Conservation (phyloP, 371 early-diverging fungal species). For the Mortierella sp. region DNA sequence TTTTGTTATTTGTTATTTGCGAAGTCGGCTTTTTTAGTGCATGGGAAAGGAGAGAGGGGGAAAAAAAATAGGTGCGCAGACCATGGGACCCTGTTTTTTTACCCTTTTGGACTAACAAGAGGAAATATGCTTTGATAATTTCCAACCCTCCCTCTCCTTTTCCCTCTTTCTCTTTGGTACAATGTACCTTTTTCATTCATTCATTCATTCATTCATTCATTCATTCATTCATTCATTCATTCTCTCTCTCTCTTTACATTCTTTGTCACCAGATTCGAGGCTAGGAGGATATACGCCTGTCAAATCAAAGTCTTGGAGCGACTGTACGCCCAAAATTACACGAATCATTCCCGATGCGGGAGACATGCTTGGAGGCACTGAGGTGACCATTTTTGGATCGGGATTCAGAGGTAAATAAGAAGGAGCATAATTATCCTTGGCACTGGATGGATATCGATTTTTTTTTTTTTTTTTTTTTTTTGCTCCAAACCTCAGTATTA, state of each 20-base stretch:
- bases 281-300: conserved; percentile 21
- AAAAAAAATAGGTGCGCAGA: too few relatives aligned
- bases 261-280: neutral
- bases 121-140: too few relatives aligned
- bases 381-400: conserved; percentile 47
- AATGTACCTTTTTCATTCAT: too few relatives aligned
- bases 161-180: neutral
- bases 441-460: neutral
- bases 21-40: too few relatives aligned
- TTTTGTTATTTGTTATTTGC: too few relatives aligned
- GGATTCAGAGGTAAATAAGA: conserved; percentile 47
- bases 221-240: too few relatives aligned
- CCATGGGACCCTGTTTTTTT: too few relatives aligned
- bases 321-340: conserved; percentile 30
- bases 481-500: neutral
- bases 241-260: too few relatives aligned
- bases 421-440: neutral
- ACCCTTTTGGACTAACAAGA: too few relatives aligned
- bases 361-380: conserved; percentile 51
- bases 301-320: conserved; percentile 45
- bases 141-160: too few relatives aligned
- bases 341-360: conserved; percentile 47
- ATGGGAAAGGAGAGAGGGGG: too few relatives aligned
- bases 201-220: too few relatives aligned
- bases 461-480: neutral